Percentiles rank a stretch among this genome's conserved stretches.
Conservation (phyloP, 352 stramenopile species). For the Pythium rhizo-oryzae region DNA sequence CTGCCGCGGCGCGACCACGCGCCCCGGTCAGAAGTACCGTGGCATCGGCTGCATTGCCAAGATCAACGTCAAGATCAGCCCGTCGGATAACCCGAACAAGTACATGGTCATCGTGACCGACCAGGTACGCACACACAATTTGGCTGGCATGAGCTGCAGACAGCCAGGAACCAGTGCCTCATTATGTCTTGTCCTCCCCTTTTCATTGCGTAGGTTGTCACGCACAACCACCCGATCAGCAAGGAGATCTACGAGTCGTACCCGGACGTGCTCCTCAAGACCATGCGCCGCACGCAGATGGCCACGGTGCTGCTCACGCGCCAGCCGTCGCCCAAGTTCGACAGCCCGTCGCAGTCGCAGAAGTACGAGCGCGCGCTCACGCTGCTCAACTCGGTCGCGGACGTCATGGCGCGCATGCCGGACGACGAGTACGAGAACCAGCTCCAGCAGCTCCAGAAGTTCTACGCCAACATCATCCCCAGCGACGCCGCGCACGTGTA, state of each 20-base stretch:
- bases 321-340: constrained; percentile 76
- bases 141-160: too few species aligned
- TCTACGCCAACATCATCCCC: constrained; percentile 62
- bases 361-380: constrained; percentile 79
- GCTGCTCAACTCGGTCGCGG: constrained; percentile 68
- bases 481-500: constrained; percentile 57
- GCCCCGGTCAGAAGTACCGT: constrained; percentile 79
- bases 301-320: constrained; percentile 61
- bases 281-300: constrained; percentile 80
- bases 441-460: constrained; percentile 72
- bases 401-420: constrained; percentile 67
- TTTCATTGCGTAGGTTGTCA: constrained; percentile 57
- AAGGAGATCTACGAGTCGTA: constrained; percentile 87
- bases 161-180: too few species aligned
- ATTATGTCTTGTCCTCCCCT: too few species aligned
- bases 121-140: constrained; percentile 72
- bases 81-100: constrained; percentile 78
- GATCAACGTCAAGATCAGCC: constrained; percentile 89
- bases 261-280: constrained; percentile 83
- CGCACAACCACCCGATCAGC: constrained; percentile 84
- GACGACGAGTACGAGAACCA: constrained; percentile 80
- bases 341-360: constrained; percentile 66
- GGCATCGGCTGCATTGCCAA: constrained; percentile 86
- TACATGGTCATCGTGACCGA: constrained; percentile 90
- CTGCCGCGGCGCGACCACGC: constrained; percentile 74